phyloP scores from a whole-genome alignment of 2,329 filamentous ascomycete genomes.

The Sclerotinia trifoliorum region DNA sequence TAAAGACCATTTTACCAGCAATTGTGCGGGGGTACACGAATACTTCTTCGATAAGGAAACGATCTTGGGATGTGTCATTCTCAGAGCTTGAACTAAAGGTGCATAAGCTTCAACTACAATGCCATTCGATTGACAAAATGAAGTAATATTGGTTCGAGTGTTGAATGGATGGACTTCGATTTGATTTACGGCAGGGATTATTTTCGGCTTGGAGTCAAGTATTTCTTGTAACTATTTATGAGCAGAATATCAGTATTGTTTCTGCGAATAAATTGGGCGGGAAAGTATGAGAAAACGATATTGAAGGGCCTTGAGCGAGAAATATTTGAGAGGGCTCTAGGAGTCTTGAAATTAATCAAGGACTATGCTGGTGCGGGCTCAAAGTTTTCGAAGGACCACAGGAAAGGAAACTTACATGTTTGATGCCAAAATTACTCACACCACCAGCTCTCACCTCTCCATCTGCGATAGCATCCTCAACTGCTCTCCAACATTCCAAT shows the following conservation, averaged over 20 bases:
- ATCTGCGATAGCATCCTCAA: conserved; percentile 72
- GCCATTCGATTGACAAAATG: conserved; percentile 61
- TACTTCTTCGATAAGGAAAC: conserved; percentile 64
- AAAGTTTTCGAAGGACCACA: not conserved
- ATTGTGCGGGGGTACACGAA: conserved; percentile 66
- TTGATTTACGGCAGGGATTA: conserved; percentile 72
- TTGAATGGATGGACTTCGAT: conserved; percentile 84
- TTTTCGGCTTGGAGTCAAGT: conserved; percentile 45
- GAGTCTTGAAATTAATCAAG: not conserved
- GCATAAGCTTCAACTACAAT: conserved; percentile 80
- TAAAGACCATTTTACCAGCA: conserved; percentile 74
- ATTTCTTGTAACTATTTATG: conserved; percentile 36
- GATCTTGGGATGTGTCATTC: conserved; percentile 67
- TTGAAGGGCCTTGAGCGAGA: too few relatives aligned
- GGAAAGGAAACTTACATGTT: conserved; percentile 56
- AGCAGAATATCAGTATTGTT: not conserved
- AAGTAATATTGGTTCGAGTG: conserved; percentile 64
- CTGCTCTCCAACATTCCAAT: conserved; percentile 70
- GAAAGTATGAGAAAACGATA: not conserved
- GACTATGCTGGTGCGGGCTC: not conserved
- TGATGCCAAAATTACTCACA: conserved; percentile 75
- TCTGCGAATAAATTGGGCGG: not conserved
- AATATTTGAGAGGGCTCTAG: not conserved
- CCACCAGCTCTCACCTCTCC: conserved; percentile 71
- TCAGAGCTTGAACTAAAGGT: conserved; percentile 68